Conservation (phyloP, 345 rosid species). For the Camelina laxa region DNA sequence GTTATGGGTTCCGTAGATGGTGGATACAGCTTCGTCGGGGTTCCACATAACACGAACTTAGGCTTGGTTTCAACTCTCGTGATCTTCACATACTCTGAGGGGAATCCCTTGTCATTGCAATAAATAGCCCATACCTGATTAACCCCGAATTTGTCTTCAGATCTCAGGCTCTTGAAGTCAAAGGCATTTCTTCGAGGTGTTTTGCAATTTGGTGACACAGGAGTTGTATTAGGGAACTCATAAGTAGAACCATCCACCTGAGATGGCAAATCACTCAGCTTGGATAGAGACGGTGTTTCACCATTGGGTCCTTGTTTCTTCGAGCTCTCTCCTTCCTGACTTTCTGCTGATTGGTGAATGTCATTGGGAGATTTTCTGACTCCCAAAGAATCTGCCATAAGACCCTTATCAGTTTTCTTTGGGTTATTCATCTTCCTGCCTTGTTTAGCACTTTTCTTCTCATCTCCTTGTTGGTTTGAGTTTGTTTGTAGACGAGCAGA, state of each 20-base stretch:
- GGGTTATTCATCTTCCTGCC: constrained; percentile 25
- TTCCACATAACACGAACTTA: constrained; percentile 45
- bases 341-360: constrained; percentile 43
- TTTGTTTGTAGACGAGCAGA: constrained; percentile 40
- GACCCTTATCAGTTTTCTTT: constrained; percentile 33
- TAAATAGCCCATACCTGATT: constrained; percentile 62
- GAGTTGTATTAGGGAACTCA: constrained; percentile 16
- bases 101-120: constrained; percentile 46
- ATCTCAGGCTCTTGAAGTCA: constrained; percentile 50
- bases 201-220: constrained; percentile 33
- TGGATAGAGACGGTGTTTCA: constrained; percentile 27
- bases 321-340: constrained; percentile 33
- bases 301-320: constrained; percentile 40
- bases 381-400: constrained; percentile 38
- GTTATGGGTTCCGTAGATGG: constrained; percentile 24
- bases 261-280: constrained; percentile 35
- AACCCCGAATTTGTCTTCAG: constrained; percentile 48
- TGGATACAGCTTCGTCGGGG: constrained; percentile 39
- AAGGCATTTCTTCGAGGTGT: constrained; percentile 34
- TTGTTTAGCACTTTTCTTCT: constrained; percentile 33
- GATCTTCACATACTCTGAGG: constrained; percentile 55
- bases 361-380: constrained; percentile 51
- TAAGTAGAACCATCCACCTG: constrained; percentile 28
- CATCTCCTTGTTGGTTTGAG: constrained; percentile 25
- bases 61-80: constrained; percentile 43